Evolutionary conservation across 2,329 filamentous ascomycete species (phyloP), one percentile per base, ranked within the genome.

Genomic region (Sclerotinia spermophila): DNA sequence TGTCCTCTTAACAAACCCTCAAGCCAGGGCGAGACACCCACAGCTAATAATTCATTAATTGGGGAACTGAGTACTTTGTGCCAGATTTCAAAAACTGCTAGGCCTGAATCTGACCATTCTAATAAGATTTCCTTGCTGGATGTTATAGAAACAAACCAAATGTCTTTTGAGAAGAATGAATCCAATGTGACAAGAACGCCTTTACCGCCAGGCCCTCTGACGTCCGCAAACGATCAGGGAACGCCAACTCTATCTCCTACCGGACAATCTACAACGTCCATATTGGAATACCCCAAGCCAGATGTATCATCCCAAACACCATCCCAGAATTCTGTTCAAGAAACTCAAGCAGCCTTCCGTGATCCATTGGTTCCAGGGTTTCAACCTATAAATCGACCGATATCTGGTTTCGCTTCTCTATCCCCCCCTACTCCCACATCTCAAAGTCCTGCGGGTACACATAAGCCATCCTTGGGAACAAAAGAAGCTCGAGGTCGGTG

Each of bases 311-410:
- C 35, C 5, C 35, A 7, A 53, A 17, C 17, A 24, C 10, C 8
- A 40, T 10, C 62, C 6, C 62, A 40, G 10, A 40, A 30, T 6
- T 17, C 35, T 53, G n/a, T 27, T 27, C 45, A 65, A 27, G 27
- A 8, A 35, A 24, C n/a, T 65, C 45, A 53, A 53, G 33, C 35
- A 40, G 15, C 35, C 24, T 24, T 30, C 2, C 33, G 33, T 19
- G 62, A 65, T 40, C n/a, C 35, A 17, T 65, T 30, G 10, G 51
- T 65, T 21, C 15, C 62, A 5, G 27, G 45, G 13, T 65, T 65
- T 10, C 45, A 53, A 15, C 62, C 62, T 40, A 65, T 65, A 38
- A 65, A 65, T 53, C 35, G 62, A 21, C 62, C 62, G 15, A 30
- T 53, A 5, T 53, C 38, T 40, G 33, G 24, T 13, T 6, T 17